Percentiles rank a stretch among this genome's conserved stretches.
These are phyloP conservation scores for Acer campestre DNA, from an alignment of 345 rosid genomes.

Conservation along the genomic window DNA sequence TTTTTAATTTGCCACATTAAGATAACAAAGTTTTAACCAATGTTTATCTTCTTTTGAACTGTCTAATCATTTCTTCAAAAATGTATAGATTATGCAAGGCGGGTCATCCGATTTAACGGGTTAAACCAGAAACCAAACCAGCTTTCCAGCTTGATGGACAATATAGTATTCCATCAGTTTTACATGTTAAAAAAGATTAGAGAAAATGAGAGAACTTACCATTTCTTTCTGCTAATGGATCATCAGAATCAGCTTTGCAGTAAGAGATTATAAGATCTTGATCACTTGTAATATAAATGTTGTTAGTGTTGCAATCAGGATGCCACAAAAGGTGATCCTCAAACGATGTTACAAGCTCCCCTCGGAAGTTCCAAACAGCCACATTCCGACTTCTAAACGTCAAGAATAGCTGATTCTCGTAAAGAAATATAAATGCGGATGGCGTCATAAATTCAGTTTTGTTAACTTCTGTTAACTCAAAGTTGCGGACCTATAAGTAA, in stretches of 20 bases:
- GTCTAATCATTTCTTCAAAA: neutral
- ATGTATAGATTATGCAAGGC: neutral
- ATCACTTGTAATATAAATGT: constrained; percentile 72
- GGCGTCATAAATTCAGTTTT: constrained; percentile 57
- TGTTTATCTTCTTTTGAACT: neutral
- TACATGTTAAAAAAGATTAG: neutral
- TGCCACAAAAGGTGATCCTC: constrained; percentile 77
- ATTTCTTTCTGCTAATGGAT: constrained; percentile 54
- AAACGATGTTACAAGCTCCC: constrained; percentile 63
- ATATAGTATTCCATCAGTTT: neutral
- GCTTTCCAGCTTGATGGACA: neutral
- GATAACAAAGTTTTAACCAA: neutral
- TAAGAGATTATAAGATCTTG: constrained; percentile 75
- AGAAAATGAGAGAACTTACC: constrained; percentile 35
- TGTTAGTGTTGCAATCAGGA: constrained; percentile 77
- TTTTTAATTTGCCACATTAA: neutral
- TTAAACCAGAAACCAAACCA: neutral
- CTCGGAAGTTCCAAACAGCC: constrained; percentile 78
- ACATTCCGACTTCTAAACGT: constrained; percentile 61
- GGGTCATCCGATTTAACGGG: neutral
- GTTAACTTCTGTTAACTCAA: constrained; percentile 52
- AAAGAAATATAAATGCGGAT: constrained; percentile 58
- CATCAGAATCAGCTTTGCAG: constrained; percentile 72
- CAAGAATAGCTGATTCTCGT: constrained; percentile 58
- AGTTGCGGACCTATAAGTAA: constrained; percentile 48